Conservation (phyloP, 371 early-diverging fungal species). For the Zopfochytrium polystomum region DNA sequence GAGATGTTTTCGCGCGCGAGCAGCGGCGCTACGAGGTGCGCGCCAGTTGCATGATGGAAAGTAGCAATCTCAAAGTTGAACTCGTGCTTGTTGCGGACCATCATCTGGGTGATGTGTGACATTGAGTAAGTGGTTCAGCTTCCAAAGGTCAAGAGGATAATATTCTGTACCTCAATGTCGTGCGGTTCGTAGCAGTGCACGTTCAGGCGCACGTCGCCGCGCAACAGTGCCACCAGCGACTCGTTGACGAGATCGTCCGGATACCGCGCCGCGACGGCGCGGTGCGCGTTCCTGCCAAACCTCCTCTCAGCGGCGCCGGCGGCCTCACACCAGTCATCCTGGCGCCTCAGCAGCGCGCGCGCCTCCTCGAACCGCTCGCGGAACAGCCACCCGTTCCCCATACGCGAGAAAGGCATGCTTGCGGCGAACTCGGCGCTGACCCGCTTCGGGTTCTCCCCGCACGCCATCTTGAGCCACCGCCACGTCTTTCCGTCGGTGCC, state of each 20-base stretch:
- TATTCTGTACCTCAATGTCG: no score
- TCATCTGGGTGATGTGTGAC: no score
- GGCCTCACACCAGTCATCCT: slow-evolving; percentile 78
- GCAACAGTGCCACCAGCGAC: slow-evolving; percentile 62
- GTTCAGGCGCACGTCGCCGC: slow-evolving; percentile 70
- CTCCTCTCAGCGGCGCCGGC: slow-evolving; percentile 30
- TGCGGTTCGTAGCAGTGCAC: slow-evolving; percentile 61
- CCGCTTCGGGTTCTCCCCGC: slow-evolving; percentile 76
- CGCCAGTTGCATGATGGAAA: slow-evolving; percentile 81
- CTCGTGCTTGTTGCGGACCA: slow-evolving; percentile 72
- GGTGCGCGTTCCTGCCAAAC: slow-evolving; percentile 23
- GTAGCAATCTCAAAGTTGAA: slow-evolving; percentile 73
- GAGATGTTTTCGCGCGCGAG: slow-evolving; percentile 65
- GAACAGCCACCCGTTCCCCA: slow-evolving; percentile 72
- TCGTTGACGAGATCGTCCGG: slow-evolving; percentile 66
- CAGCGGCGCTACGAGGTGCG: slow-evolving; percentile 67
- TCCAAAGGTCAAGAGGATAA: no score
- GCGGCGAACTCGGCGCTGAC: slow-evolving; percentile 36
- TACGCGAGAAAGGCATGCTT: slow-evolving; percentile 58
- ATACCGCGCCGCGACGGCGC: slow-evolving; percentile 45
- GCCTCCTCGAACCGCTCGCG: slow-evolving; percentile 64
- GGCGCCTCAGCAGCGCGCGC: slow-evolving; percentile 43
- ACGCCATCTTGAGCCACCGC: slow-evolving; percentile 87
- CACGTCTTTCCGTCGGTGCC: slow-evolving; percentile 50
- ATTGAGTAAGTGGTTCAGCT: no score